phyloP scores from a whole-genome alignment of 2,329 filamentous ascomycete genomes.

The Furcasterigmium sp. region DNA sequence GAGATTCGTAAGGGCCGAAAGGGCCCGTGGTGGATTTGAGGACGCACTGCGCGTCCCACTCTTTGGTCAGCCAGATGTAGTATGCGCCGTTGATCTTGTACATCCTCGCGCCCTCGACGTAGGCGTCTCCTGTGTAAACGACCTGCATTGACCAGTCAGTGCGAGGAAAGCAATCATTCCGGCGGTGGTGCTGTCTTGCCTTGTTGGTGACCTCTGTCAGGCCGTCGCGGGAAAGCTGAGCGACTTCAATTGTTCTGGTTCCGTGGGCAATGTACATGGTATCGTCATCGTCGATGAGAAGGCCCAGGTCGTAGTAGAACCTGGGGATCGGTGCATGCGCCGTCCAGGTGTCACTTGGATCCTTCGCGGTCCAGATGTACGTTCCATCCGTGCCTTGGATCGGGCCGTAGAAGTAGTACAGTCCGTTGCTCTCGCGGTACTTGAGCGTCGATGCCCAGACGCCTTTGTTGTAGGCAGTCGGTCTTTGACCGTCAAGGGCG shows the following conservation, averaged over 20 bases:
- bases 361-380: slow-evolving; percentile 16
- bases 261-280: slow-evolving; percentile 42
- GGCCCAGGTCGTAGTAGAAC: slow-evolving; percentile 41
- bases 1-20: slow-evolving; percentile 44
- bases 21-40: slow-evolving; percentile 38
- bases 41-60: slow-evolving; percentile 38
- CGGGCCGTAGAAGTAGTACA: slow-evolving; percentile 11
- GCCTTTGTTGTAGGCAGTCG: slow-evolving; percentile 44
- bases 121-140: neutral
- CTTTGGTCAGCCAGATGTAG: slow-evolving; percentile 46
- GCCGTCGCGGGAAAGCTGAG: slow-evolving; percentile 37
- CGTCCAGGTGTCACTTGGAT: slow-evolving; percentile 1
- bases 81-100: slow-evolving; percentile 51
- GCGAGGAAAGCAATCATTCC: neutral
- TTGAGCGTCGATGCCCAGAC: slow-evolving; percentile 50
- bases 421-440: slow-evolving; percentile 22
- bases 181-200: no score
- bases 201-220: slow-evolving; percentile 33
- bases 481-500: slow-evolving; percentile 28
- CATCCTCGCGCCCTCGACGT: slow-evolving; percentile 46
- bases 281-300: slow-evolving; percentile 42
- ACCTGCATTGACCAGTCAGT: neutral
- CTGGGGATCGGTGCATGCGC: slow-evolving; percentile 7
- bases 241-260: slow-evolving; percentile 31
- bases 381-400: slow-evolving; percentile 7